Conservation (phyloP, 257 asterid species). For the Penstemon barbatus region DNA sequence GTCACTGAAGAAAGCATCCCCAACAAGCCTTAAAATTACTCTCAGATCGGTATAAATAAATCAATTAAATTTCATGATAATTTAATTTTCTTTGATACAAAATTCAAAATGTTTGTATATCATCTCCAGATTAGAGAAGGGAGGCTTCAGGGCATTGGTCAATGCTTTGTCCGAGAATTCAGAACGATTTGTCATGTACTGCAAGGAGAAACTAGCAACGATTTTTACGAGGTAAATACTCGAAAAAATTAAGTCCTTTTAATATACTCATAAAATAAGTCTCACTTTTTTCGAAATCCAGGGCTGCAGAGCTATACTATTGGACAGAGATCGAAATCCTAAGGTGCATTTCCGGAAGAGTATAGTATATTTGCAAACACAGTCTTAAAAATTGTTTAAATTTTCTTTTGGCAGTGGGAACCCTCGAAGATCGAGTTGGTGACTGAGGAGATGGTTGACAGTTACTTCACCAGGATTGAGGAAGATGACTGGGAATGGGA, state of each 20-base stretch:
- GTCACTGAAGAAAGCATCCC: constrained; percentile 79
- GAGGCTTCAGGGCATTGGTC: constrained; percentile 79
- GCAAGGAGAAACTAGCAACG: constrained; percentile 65
- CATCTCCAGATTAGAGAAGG: constrained; percentile 75
- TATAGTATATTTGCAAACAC: too few species aligned
- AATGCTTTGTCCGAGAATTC: constrained; percentile 78
- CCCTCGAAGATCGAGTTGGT: constrained; percentile 57
- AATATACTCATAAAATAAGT: not conserved
- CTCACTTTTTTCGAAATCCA: constrained; percentile 26
- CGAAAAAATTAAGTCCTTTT: not conserved
- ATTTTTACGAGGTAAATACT: constrained; percentile 61
- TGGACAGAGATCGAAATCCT: constrained; percentile 76
- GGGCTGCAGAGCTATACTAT: constrained; percentile 75
- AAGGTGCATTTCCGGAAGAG: constrained; percentile 41
- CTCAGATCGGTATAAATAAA: constrained; percentile 67
- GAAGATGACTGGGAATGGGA: constrained; percentile 46
- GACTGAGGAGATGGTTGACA: constrained; percentile 50
- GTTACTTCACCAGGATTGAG: constrained; percentile 52
- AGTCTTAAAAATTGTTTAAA: too few species aligned
- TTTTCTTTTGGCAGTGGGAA: constrained; percentile 50
- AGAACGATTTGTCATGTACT: constrained; percentile 73
- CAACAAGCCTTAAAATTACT: constrained; percentile 83
- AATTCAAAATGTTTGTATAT: too few species aligned
- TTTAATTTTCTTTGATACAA: too few species aligned
- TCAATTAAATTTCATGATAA: not conserved